Conservation (phyloP, 1,284 basidiomycete genomes). For the Meira miltonrushii region DNA sequence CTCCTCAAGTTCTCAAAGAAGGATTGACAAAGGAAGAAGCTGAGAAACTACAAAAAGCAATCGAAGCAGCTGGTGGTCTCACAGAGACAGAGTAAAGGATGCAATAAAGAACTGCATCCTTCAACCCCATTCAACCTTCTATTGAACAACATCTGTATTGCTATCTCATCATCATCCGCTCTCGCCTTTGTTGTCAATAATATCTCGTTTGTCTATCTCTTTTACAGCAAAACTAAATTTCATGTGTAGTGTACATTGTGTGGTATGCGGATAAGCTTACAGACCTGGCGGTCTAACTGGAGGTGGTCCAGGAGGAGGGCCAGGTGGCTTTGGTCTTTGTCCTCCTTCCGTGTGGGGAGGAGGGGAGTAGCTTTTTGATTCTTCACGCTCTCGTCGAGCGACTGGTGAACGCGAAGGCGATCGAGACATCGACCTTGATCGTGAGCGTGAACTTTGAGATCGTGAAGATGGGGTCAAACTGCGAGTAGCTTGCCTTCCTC, state of each 20-base stretch:
- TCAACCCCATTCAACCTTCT: neutral
- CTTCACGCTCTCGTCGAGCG: too few species aligned
- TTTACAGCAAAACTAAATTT: neutral
- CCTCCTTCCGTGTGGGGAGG: neutral
- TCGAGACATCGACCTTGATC: too few species aligned
- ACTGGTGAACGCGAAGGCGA: too few species aligned
- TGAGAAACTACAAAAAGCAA: conserved; percentile 74
- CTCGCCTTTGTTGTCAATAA: too few species aligned
- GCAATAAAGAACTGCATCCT: neutral
- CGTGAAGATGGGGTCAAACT: too few species aligned
- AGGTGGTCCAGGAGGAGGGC: conserved; percentile 20
- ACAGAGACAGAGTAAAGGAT: conserved; percentile 58
- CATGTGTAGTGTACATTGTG: neutral
- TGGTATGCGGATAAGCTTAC: conserved; percentile 7
- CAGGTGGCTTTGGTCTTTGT: conserved; percentile 7
- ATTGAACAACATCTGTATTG: too few species aligned
- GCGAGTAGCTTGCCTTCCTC: too few species aligned
- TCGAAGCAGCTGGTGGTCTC: conserved; percentile 83
- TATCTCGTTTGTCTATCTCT: too few species aligned
- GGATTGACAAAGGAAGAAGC: conserved; percentile 73
- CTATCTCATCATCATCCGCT: too few species aligned
- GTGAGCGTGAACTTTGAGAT: too few species aligned
- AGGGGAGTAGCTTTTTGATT: neutral
- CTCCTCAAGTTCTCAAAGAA: conserved; percentile 92
- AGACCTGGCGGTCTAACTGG: conserved; percentile 24